Conservation (phyloP, 2,329 filamentous ascomycete genomes). For the Monosporascus ibericus region DNA sequence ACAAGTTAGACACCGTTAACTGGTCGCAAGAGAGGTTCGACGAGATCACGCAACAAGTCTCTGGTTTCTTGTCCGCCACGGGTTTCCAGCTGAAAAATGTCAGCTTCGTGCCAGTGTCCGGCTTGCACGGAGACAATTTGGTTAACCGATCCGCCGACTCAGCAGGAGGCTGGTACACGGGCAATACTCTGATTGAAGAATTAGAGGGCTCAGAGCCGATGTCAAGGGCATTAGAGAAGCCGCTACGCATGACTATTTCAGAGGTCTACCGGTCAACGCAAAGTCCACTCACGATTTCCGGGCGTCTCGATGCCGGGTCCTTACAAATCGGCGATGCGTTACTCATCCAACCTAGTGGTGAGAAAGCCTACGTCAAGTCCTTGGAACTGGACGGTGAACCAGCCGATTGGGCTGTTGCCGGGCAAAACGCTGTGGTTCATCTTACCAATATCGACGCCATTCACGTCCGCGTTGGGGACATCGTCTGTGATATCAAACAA, state of each 20-base stretch:
- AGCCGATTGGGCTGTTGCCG: constrained; percentile 85
- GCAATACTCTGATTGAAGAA: constrained; percentile 73
- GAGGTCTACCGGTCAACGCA: constrained; percentile 81
- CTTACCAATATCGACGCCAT: constrained; percentile 78
- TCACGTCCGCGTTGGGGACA: constrained; percentile 77
- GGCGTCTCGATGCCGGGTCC: constrained; percentile 77
- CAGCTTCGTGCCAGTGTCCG: constrained; percentile 83
- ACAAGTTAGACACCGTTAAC: constrained; percentile 83
- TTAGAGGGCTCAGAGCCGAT: constrained; percentile 77
- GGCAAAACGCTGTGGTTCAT: constrained; percentile 81
- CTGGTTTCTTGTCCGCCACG: constrained; percentile 73
- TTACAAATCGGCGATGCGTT: constrained; percentile 80
- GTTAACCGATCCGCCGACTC: constrained; percentile 49
- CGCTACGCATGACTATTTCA: constrained; percentile 78
- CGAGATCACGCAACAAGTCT: constrained; percentile 78
- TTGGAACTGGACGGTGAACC: constrained; percentile 69
- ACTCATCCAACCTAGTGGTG: constrained; percentile 71
- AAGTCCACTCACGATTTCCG: constrained; percentile 78
- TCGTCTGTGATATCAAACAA: constrained; percentile 65
- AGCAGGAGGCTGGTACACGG: constrained; percentile 70
- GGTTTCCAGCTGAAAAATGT: constrained; percentile 79
- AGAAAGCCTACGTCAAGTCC: constrained; percentile 75
- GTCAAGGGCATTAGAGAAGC: constrained; percentile 64
- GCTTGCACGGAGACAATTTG: constrained; percentile 84
- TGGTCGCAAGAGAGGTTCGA: constrained; percentile 83